Conservation (phyloP, 1,139 yeast species). For the Sugiyamaella japonica region DNA sequence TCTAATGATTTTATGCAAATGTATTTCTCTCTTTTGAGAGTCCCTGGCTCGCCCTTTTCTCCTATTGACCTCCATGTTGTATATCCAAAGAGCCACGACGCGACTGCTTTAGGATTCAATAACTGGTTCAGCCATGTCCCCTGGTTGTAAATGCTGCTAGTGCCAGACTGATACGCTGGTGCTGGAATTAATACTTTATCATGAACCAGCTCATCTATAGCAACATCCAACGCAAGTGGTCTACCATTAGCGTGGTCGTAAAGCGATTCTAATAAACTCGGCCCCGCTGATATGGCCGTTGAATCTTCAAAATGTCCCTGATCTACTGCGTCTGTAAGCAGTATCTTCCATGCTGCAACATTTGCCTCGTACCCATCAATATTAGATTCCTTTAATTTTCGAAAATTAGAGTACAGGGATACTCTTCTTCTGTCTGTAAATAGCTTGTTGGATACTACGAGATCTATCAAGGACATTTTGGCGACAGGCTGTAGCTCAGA, state of each 20-base stretch:
- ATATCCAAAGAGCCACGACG: conserved; percentile 31
- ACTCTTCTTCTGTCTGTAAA: conserved; percentile 54
- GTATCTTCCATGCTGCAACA: conserved; percentile 58
- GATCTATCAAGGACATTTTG: conserved; percentile 23
- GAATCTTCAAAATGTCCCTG: conserved; percentile 24
- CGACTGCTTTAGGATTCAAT: conserved; percentile 7
- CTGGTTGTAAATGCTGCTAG: conserved; percentile 22
- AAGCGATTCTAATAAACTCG: conserved; percentile 34
- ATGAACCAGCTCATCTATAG: conserved; percentile 38
- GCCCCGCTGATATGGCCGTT: conserved; percentile 33
- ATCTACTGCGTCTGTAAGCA: conserved; percentile 36
- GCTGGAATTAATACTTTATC: conserved; percentile 34
- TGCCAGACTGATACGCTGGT: conserved; percentile 20
- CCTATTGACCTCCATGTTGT: conserved; percentile 30
- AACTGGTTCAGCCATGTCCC: conserved; percentile 14
- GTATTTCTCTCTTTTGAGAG: conserved; percentile 33
- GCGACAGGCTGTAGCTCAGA: background rate
- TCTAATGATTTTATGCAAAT: conserved; percentile 30
- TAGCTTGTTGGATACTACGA: conserved; percentile 30
- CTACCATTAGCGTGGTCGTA: conserved; percentile 36
- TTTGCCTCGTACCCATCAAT: conserved; percentile 74
- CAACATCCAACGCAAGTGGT: conserved; percentile 40
- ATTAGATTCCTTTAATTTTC: conserved; percentile 51
- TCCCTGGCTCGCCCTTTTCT: conserved; percentile 28
- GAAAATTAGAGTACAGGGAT: conserved; percentile 67